Conservation (phyloP, 140 eudicot genomes). For the Ambrosia hybrid region DNA sequence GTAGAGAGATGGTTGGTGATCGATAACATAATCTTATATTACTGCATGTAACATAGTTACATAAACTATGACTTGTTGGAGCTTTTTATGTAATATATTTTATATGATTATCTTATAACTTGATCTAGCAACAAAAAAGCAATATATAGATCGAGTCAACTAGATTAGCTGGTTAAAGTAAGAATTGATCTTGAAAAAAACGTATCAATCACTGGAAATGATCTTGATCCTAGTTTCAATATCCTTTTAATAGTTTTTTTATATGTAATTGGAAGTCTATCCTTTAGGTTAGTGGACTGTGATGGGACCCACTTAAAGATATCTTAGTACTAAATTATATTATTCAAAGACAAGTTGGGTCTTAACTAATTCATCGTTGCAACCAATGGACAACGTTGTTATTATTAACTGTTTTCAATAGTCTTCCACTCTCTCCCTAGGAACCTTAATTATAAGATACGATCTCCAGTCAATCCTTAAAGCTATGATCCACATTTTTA, state of each 20-base stretch:
- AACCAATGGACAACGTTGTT: constrained; percentile 16
- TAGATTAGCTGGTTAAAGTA: too few species aligned
- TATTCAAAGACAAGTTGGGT: constrained; percentile 22
- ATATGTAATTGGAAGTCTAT: constrained; percentile 1
- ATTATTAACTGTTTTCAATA: constrained; percentile 25
- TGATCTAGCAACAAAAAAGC: too few species aligned
- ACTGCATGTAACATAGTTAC: neutral
- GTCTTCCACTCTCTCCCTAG: constrained; percentile 16
- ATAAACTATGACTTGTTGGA: too few species aligned
- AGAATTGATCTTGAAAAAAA: too few species aligned
- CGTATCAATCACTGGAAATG: too few species aligned
- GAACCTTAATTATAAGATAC: neutral
- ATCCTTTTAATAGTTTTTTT: neutral
- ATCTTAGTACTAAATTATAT: too few species aligned
- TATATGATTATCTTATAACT: too few species aligned
- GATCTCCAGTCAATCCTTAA: constrained; percentile 19
- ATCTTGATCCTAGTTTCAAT: neutral
- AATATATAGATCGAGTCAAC: too few species aligned
- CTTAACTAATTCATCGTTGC: constrained; percentile 16
- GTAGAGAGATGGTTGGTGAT: neutral
- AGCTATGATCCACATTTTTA: neutral
- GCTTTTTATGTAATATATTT: too few species aligned
- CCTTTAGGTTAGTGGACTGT: neutral
- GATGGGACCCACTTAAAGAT: neutral
- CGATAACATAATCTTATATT: neutral